Conservation (phyloP, 495 filamentous ascomycete genomes). For the Cairneyella variabilis region DNA sequence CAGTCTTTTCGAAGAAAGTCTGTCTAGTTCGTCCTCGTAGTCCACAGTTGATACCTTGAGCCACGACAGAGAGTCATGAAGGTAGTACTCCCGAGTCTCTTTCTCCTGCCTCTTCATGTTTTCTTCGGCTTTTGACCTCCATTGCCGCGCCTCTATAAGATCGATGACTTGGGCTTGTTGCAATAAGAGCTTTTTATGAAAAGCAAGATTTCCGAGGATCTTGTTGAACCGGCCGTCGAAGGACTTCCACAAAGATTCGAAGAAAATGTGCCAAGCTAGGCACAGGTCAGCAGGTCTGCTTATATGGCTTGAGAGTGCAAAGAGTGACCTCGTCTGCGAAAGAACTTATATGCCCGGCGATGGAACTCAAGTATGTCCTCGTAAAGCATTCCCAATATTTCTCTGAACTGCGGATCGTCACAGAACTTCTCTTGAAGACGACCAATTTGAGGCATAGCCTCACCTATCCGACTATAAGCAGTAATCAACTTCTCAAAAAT, state of each 20-base stretch:
- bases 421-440: slow-evolving; percentile 25
- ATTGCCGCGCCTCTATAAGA: slow-evolving; percentile 25
- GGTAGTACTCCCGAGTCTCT: not conserved
- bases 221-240: slow-evolving; percentile 30
- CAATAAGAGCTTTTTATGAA: slow-evolving; percentile 31
- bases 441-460: slow-evolving; percentile 33
- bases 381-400: slow-evolving; percentile 31
- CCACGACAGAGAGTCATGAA: slow-evolving; percentile 16
- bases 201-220: slow-evolving; percentile 29
- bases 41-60: not conserved
- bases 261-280: slow-evolving; percentile 33
- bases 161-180: slow-evolving; percentile 29
- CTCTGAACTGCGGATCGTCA: slow-evolving; percentile 28
- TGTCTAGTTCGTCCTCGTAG: slow-evolving; percentile 13
- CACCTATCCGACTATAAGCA: slow-evolving; percentile 35
- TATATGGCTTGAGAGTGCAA: not conserved
- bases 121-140: slow-evolving; percentile 9
- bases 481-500: slow-evolving; percentile 32
- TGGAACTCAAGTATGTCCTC: slow-evolving; percentile 38
- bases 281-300: not conserved
- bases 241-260: slow-evolving; percentile 29
- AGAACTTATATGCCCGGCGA: slow-evolving; percentile 34
- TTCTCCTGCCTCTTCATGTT: slow-evolving; percentile 8
- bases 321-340: slow-evolving; percentile 28
- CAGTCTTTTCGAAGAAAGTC: slow-evolving; percentile 5